A percentile compares a stretch with the other conserved stretches of the same genome.
These are phyloP conservation scores for Coemansia sp. DNA, from an alignment of 192 early-diverging fungal genomes.

Conservation along the genomic window DNA sequence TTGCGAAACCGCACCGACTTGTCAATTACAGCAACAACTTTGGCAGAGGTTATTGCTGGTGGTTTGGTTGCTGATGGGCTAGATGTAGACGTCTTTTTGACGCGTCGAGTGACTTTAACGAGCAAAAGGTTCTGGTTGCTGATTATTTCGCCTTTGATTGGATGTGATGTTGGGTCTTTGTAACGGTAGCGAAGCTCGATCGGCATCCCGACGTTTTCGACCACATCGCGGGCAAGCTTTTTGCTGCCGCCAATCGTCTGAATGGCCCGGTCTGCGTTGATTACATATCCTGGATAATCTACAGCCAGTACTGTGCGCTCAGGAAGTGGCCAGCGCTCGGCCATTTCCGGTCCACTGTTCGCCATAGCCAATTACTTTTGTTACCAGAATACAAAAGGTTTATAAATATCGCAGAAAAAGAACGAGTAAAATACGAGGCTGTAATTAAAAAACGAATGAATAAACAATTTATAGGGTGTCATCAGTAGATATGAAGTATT, in stretches of 20 bases:
- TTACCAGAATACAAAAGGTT: background rate
- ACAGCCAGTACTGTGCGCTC: conserved; percentile 30
- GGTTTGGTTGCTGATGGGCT: background rate
- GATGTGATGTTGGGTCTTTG: conserved; percentile 48
- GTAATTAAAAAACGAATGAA: background rate
- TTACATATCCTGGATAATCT: conserved; percentile 54
- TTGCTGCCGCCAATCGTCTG: conserved; percentile 44
- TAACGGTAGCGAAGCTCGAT: conserved; percentile 53
- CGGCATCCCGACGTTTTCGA: conserved; percentile 21
- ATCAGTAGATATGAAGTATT: background rate
- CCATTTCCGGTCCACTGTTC: conserved; percentile 2
- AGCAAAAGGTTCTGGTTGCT: conserved; percentile 41
- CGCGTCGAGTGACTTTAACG: conserved; percentile 42
- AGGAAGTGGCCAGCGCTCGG: conserved; percentile 27
- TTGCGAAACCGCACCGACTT: conserved; percentile 51
- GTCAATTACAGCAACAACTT: conserved; percentile 38
- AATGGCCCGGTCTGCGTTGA: conserved; percentile 33
- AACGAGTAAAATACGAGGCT: background rate
- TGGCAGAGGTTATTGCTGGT: conserved; percentile 1
- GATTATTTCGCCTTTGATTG: conserved; percentile 46
- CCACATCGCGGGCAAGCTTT: conserved; percentile 26
- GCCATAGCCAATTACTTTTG: background rate
- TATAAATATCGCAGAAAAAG: background rate
- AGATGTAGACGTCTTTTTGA: conserved; percentile 13
- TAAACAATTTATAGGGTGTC: background rate